These are phyloP conservation scores for Anacardium occidentale DNA, from an alignment of 345 rosid genomes.

Conservation along the genomic window DNA sequence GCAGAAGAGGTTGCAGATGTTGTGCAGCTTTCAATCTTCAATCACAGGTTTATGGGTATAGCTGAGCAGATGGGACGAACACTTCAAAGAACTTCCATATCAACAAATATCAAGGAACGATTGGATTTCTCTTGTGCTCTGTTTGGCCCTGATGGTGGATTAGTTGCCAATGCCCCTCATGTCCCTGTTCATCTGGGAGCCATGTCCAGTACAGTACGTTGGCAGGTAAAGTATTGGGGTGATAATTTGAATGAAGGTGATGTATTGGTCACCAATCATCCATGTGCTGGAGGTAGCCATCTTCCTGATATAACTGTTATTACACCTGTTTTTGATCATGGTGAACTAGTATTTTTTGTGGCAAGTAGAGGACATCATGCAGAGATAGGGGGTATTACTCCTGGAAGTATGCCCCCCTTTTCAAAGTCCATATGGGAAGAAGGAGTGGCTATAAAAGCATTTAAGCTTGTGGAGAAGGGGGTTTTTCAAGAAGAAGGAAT, in stretches of 20 bases:
- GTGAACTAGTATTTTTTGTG: conserved; percentile 89
- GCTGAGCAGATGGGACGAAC: conserved; percentile 99
- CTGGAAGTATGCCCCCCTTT: conserved; percentile 99
- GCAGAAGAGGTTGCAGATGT: conserved; percentile 86
- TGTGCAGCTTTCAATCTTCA: conserved; percentile 91
- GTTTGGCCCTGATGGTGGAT: conserved; percentile 90
- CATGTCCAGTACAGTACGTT: conserved; percentile 88
- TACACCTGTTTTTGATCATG: conserved; percentile 79
- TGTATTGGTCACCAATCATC: conserved; percentile 91
- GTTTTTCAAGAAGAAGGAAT: conserved; percentile 91
- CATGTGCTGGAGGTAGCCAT: conserved; percentile 96
- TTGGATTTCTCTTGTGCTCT: conserved; percentile 97
- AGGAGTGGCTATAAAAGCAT: conserved; percentile 95
- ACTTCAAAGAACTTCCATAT: conserved; percentile 93
- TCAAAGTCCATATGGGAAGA: conserved; percentile 95
- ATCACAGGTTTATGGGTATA: conserved; percentile 97
- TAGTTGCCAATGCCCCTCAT: conserved; percentile 97
- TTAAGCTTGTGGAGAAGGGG: conserved; percentile 86
- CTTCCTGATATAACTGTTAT: conserved; percentile 95
- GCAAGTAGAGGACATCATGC: conserved; percentile 99
- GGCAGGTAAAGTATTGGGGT: conserved; percentile 91
- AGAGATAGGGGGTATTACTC: conserved; percentile 97
- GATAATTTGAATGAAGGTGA: conserved; percentile 77
- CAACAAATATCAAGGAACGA: conserved; percentile 93
- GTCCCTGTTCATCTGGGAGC: conserved; percentile 98